A percentile compares a stretch with the other conserved stretches of the same genome.
These are phyloP conservation scores for Tuber melanosporum DNA, from an alignment of 495 filamentous ascomycete genomes.

Conservation along the genomic window DNA sequence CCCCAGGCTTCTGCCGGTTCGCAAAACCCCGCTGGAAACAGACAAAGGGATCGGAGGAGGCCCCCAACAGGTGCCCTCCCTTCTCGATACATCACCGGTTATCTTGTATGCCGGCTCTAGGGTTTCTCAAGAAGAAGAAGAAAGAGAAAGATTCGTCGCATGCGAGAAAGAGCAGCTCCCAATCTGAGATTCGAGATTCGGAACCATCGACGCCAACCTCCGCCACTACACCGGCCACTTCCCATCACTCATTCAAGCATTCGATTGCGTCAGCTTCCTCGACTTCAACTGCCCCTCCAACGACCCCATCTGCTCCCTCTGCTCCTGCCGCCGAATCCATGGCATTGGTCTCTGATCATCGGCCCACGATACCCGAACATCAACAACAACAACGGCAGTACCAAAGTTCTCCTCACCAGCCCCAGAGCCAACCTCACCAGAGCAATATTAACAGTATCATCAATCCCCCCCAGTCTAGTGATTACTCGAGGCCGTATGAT, in stretches of 20 bases:
- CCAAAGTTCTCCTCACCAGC: conserved; percentile 44
- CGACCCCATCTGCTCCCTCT: conserved; percentile 42
- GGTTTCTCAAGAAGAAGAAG: conserved; percentile 95
- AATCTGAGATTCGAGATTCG: conserved; percentile 41
- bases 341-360: conserved; percentile 43
- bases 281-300: conserved; percentile 39
- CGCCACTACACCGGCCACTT: conserved; percentile 54
- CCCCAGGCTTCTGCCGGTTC: conserved; percentile 32
- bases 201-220: conserved; percentile 45
- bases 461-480: conserved; percentile 55
- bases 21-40: conserved; percentile 36
- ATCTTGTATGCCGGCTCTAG: conserved; percentile 63
- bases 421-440: conserved; percentile 53
- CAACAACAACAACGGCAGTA: conserved; percentile 41
- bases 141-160: conserved; percentile 60
- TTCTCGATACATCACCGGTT: conserved; percentile 37
- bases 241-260: conserved; percentile 54
- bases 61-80: conserved; percentile 38
- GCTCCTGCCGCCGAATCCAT: conserved; percentile 41
- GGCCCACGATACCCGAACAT: conserved; percentile 46
- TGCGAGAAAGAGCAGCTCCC: conserved; percentile 41
- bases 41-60: conserved; percentile 42
- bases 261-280: conserved; percentile 46
- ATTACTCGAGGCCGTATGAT: conserved; percentile 43
- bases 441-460: conserved; percentile 64